A percentile compares a stretch with the other conserved stretches of the same genome.
Conservation (phyloP, 176 grass and related monocot genomes). For the Cymbopogon citratus region DNA sequence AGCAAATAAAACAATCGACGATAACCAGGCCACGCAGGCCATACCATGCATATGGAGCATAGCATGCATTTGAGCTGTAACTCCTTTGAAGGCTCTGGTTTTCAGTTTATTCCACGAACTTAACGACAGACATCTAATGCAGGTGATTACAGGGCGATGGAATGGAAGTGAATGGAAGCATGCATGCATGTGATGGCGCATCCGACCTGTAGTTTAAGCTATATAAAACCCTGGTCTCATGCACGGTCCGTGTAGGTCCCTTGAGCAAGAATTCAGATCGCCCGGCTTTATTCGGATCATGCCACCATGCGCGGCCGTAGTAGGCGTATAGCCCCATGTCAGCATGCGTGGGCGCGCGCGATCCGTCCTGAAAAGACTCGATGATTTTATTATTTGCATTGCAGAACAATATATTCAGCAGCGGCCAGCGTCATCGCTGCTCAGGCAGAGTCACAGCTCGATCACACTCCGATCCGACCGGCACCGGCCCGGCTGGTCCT, state of each 20-base stretch:
- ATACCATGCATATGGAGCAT: too few relatives aligned
- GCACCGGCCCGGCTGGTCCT: too few relatives aligned
- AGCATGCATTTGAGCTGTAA: too few relatives aligned
- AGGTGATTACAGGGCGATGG: too few relatives aligned
- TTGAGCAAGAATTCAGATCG: conserved; percentile 28
- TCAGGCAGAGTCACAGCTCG: too few relatives aligned
- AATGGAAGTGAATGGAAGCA: not conserved
- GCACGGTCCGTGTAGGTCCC: conserved; percentile 12
- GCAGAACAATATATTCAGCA: not conserved
- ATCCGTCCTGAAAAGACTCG: conserved; percentile 46
- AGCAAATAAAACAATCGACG: too few relatives aligned
- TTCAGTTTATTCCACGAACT: too few relatives aligned
- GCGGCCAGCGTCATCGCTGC: not conserved
- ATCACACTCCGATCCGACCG: too few relatives aligned
- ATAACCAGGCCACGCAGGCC: too few relatives aligned
- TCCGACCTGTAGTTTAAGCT: not conserved
- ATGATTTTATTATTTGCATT: not conserved
- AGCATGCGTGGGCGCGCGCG: not conserved
- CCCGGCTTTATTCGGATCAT: conserved; percentile 28
- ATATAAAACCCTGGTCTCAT: not conserved
- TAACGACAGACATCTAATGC: too few relatives aligned
- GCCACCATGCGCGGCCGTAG: not conserved
- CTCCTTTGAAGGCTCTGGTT: too few relatives aligned
- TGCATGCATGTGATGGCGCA: conserved; percentile 18
- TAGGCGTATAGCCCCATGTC: not conserved